Evolutionary conservation across 176 grass and related monocot genomes (phyloP).

Genomic region (Areca catechu): DNA sequence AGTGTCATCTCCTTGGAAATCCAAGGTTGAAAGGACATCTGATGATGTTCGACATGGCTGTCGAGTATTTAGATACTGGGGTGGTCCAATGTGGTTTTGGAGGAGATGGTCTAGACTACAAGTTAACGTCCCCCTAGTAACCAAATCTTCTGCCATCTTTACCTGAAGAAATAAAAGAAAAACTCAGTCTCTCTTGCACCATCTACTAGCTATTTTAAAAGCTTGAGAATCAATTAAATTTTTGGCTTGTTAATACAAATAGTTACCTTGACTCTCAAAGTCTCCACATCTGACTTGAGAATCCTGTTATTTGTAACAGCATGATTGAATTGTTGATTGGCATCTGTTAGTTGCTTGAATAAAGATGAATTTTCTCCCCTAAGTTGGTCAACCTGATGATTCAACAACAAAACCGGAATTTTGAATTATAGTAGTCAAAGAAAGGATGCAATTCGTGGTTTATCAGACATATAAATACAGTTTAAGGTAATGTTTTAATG

Average conservation of each 20-base stretch:
- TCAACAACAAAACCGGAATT: no score
- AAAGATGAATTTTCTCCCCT: conserved; percentile 53
- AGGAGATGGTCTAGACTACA: conserved; percentile 47
- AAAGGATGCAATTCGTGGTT: no score
- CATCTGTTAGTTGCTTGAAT: conserved; percentile 51
- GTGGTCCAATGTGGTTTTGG: conserved; percentile 39
- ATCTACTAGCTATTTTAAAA: no score
- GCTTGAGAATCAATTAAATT: no score
- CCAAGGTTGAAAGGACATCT: conserved; percentile 33
- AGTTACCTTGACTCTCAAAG: conserved; percentile 64
- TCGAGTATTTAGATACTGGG: conserved; percentile 46
- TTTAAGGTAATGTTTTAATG: no score
- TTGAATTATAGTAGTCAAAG: no score
- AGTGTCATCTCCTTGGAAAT: conserved; percentile 26
- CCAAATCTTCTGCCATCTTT: conserved; percentile 86
- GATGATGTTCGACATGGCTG: conserved; percentile 42
- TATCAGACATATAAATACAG: no score
- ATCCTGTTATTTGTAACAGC: conserved; percentile 61
- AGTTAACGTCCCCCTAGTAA: conserved; percentile 43
- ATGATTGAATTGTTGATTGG: conserved; percentile 64
- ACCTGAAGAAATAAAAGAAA: conserved; percentile 29
- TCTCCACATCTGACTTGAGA: conserved; percentile 82
- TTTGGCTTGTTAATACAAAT: background rate
- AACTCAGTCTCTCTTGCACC: no score
- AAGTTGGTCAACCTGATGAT: conserved; percentile 53